Conservation (phyloP, 345 rosid species). For the Salix purpurea region DNA sequence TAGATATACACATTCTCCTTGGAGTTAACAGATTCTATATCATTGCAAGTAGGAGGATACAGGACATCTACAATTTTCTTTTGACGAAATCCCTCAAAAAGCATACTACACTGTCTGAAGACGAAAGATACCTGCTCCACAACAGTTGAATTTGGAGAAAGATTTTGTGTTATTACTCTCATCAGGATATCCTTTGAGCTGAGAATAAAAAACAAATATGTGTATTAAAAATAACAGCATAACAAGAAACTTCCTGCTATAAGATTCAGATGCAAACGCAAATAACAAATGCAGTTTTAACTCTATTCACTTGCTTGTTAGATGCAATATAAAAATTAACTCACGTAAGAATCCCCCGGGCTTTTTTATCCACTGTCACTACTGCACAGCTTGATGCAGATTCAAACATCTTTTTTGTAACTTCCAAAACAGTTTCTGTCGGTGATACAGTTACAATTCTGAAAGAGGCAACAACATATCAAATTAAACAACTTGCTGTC, state of each 20-base stretch:
- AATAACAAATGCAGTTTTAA: neutral
- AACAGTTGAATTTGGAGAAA: constrained; percentile 61
- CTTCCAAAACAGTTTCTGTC: constrained; percentile 67
- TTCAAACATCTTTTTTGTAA: constrained; percentile 86
- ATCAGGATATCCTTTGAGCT: constrained; percentile 97
- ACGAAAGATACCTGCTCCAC: constrained; percentile 69
- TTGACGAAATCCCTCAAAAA: neutral
- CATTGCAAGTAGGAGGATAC: neutral
- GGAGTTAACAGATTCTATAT: neutral
- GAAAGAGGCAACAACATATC: constrained; percentile 28
- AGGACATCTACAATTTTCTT: neutral
- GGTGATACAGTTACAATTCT: constrained; percentile 83
- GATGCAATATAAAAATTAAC: constrained; percentile 24
- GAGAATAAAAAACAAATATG: constrained; percentile 12
- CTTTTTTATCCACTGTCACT: constrained; percentile 68
- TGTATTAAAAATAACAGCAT: neutral
- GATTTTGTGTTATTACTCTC: constrained; percentile 86
- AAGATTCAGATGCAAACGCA: neutral
- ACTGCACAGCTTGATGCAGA: constrained; percentile 63
- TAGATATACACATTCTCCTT: neutral
- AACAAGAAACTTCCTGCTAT: constrained; percentile 1
- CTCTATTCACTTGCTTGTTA: neutral
- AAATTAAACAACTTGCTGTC: constrained; percentile 12
- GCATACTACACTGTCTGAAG: neutral
- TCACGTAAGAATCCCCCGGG: constrained; percentile 87